Evolutionary conservation across 441 rosid species (phyloP).

Genomic region (Flueggea neowawraea): DNA sequence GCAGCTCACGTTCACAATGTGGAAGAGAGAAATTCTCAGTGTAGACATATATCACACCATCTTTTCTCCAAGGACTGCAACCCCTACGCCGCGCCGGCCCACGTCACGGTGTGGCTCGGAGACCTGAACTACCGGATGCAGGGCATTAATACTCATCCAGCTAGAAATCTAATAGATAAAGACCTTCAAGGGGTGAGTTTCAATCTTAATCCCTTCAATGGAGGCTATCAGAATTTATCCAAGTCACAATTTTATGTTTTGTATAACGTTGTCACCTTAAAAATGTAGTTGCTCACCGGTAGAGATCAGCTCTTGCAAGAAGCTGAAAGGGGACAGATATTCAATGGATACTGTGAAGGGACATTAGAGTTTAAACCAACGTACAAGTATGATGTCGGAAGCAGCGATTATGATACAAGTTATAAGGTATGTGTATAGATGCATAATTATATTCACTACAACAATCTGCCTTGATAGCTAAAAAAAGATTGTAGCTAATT

Average conservation of each 20-base stretch:
- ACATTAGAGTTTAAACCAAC: conserved; percentile 69
- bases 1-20: conserved; percentile 70
- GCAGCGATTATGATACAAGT: conserved; percentile 67
- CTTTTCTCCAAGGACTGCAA: conserved; percentile 40
- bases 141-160: conserved; percentile 45
- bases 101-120: conserved; percentile 67
- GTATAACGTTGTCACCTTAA: too few relatives aligned
- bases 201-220: too few relatives aligned
- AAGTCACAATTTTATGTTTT: too few relatives aligned
- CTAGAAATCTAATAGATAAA: conserved; percentile 44
- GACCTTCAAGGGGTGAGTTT: conserved; percentile 49
- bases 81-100: conserved; percentile 36
- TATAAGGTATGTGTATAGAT: conserved; percentile 26
- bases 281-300: conserved; percentile 44
- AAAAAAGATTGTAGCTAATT: too few relatives aligned
- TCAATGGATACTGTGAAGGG: conserved; percentile 63
- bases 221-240: too few relatives aligned
- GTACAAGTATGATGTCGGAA: conserved; percentile 55
- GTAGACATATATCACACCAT: conserved; percentile 45
- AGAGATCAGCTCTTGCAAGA: conserved; percentile 74
- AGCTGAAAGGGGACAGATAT: conserved; percentile 64
- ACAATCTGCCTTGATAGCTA: too few relatives aligned
- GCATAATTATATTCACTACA: too few relatives aligned
- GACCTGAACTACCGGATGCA: conserved; percentile 73
- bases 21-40: conserved; percentile 53